Percentiles rank a stretch among this genome's conserved stretches.
These are phyloP conservation scores for Neophaeococcomyces mojaviensis DNA, from an alignment of 2,329 filamentous ascomycete genomes.

Conservation along the genomic window DNA sequence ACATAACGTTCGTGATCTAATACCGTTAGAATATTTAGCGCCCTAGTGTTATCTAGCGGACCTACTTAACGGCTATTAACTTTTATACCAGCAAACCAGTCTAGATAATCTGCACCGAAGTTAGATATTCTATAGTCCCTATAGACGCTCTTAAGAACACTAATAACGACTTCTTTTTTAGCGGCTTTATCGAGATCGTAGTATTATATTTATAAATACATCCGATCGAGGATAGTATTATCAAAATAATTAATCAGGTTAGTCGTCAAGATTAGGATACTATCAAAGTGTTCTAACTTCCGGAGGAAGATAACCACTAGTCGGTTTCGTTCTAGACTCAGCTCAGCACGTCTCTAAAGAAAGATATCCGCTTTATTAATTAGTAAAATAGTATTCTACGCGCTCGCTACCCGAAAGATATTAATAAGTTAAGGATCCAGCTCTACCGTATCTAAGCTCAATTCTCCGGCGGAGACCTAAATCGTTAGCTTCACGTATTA, in stretches of 20 bases:
- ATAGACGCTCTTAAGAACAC: neutral
- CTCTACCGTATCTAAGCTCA: slow-evolving; percentile 20
- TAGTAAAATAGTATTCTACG: slow-evolving; percentile 13
- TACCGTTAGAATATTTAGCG: neutral
- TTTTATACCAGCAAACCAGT: neutral
- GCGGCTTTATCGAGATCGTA: slow-evolving; percentile 8
- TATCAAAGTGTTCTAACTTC: slow-evolving; percentile 22
- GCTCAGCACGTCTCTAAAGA: slow-evolving; percentile 10
- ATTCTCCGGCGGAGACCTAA: slow-evolving; percentile 36
- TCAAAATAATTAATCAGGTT: slow-evolving; percentile 22
- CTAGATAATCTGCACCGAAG: neutral
- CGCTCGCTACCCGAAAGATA: slow-evolving; percentile 3
- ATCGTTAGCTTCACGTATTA: slow-evolving; percentile 37
- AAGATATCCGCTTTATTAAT: slow-evolving; percentile 18
- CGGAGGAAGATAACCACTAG: slow-evolving; percentile 22
- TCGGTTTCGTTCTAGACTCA: slow-evolving; percentile 19
- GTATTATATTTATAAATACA: slow-evolving; percentile 7
- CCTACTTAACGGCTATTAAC: neutral
- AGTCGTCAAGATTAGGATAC: slow-evolving; percentile 22
- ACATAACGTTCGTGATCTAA: slow-evolving; percentile 6
- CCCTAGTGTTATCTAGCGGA: neutral
- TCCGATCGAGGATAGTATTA: slow-evolving; percentile 5
- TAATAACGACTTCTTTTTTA: neutral
- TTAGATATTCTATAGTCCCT: neutral
- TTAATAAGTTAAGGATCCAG: slow-evolving; percentile 5